A percentile compares a stretch with the other conserved stretches of the same genome.
Conservation (phyloP, 441 rosid species). For the Kokia cookei region DNA sequence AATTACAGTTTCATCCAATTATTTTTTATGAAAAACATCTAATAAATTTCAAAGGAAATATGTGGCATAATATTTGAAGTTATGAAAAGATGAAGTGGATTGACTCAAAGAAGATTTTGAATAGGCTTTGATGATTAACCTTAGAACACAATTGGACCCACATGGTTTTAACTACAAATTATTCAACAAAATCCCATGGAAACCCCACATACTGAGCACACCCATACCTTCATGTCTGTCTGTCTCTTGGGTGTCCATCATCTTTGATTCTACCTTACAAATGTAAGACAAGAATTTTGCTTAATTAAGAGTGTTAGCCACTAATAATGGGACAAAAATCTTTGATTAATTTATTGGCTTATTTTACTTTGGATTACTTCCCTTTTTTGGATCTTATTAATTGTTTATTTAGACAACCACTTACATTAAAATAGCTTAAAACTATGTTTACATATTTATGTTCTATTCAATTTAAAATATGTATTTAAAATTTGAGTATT, state of each 20-base stretch:
- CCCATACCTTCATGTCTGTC: not conserved
- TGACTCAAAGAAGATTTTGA: not conserved
- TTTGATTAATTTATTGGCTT: not conserved
- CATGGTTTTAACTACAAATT: not conserved
- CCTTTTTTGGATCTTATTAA: not conserved
- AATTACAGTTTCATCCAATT: no score
- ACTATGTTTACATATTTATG: not conserved
- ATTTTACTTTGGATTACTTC: not conserved
- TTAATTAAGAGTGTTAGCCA: not conserved
- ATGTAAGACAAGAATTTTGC: not conserved
- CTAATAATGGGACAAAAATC: not conserved
- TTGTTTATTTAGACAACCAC: no score
- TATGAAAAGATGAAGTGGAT: no score
- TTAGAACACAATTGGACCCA: slow-evolving; percentile 3
- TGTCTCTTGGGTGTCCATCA: not conserved
- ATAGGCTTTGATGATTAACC: not conserved
- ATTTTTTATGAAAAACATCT: no score
- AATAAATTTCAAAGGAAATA: no score
- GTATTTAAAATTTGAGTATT: no score
- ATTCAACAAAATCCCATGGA: not conserved
- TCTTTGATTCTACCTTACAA: not conserved
- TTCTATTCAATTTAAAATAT: not conserved
- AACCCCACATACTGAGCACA: not conserved
- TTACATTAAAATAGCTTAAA: not conserved
- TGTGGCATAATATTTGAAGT: no score